Evolutionary conservation across 2,329 filamentous ascomycete genomes (phyloP), one percentile per base, ranked within the genome.

Genomic region (Aspergillus proliferans): DNA sequence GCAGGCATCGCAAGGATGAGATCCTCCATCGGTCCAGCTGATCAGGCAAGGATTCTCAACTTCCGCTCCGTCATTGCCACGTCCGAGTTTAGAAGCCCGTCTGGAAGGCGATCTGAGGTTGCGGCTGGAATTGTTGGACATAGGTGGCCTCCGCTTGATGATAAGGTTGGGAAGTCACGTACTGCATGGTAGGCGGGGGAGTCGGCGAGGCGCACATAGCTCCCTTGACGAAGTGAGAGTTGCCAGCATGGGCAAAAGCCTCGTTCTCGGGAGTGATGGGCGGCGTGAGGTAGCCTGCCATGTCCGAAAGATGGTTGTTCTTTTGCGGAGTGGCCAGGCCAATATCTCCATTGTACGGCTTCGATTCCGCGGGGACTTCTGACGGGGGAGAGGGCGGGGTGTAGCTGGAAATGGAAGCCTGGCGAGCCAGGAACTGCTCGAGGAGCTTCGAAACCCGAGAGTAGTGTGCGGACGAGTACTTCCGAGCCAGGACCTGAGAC

Each of bases 381-480:
- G 67, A 66, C 14, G 71, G 68, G 14, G 72, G 71, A 40, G 68
- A 71, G 33, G 69, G 67, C 40, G 70, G 68, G 26, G 63, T 59
- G 63, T 74, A 66, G 63, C 64, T 70, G 58, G 75, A 71, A 62
- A 82, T 73, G 21, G 79, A 76, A 52, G 79, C 78, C 67, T 84
- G 81, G 52, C 80, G 79, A 54, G 78, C 77, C 51, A 88, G 75
- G 76, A 87, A 87, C 54, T 81, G 74, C 56, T 86, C 83, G 45
- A 88, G 74, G 41, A 78, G 78, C 52, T 76, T 76, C 8, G 85
- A 83, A 8, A 85, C 84, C 30, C 78, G 75, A 3, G 82, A 85
- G 55, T 84, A 77, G 59, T 85, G 81, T 51, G 78, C 75, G 19
- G 83, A 82, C 14, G 81, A 78, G 62, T 88, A 87, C 63, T 88